Base-by-base conservation (phyloP, 176 grass and related monocot species). In the Elymus sibiricus region DNA sequence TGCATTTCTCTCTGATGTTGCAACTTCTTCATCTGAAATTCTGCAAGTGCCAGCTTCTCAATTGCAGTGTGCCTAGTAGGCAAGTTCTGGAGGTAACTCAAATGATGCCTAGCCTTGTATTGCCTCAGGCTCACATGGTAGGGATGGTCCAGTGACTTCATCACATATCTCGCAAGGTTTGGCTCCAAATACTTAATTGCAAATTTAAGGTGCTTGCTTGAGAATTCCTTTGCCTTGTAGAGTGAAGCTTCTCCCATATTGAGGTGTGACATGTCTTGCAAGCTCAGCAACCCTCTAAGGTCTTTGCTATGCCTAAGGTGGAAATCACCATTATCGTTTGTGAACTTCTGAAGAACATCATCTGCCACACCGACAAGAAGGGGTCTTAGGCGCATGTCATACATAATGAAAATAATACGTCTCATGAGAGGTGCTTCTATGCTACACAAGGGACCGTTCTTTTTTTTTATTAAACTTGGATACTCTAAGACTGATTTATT, bases 161-260 rank as follows among this genome's bases (percentile, higher is more conserved):
- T 84, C 67, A 95, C 80, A 2, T 85, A 88, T 29, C 24, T 76
- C 9, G 77, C 78, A 15, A 84, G 67, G 60, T 82, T 78, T 10
- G 86, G 90, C 2, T 78, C 80, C 11, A 89, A 16, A 79, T 72
- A 1, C 14, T 47, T 28, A 2, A 91, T 70, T n/a, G 58, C 88
- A 24, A 77, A 87, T 35, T 28, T 40, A 10, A 93, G 87, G 40
- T 90, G 87, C 31, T 74, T 87, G 26, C 38, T 43, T 35, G 91
- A 85, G 89, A 91, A 96, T 40, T 89, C 81, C 49, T 86, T 87
- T n/a, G n/a, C n/a, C n/a, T n/a, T n/a, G n/a, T n/a, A n/a, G n/a
- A n/a, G n/a, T n/a, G n/a, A n/a, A n/a, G n/a, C n/a, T n/a, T n/a
- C n/a, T n/a, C n/a, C n/a, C n/a, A n/a, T n/a, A n/a, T n/a, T n/a